Evolutionary conservation across 768 basidiomycete genomes (phyloP).

Genomic region (Russula sp.): DNA sequence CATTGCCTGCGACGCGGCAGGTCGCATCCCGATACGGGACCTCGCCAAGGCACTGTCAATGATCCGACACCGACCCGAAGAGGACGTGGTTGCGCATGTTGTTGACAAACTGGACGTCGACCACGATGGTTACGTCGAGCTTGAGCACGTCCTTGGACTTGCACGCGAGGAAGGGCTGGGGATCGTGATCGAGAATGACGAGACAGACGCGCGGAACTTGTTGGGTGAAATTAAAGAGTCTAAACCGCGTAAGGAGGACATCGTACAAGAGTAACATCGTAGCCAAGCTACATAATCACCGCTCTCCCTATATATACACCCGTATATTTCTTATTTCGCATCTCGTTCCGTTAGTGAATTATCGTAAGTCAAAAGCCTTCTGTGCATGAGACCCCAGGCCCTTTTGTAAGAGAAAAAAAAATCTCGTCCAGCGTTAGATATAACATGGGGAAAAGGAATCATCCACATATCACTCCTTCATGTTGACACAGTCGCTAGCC

Average conservation of each 20-base stretch:
- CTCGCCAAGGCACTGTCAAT: conserved; percentile 87
- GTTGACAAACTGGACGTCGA: conserved; percentile 94
- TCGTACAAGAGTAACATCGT: conserved; percentile 61
- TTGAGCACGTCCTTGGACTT: conserved; percentile 89
- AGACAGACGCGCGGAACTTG: conserved; percentile 77
- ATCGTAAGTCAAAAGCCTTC: neutral
- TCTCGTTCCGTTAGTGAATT: neutral
- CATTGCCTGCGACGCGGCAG: conserved; percentile 82
- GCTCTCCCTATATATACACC: conserved; percentile 14
- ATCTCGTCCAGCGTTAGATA: conserved; percentile 8
- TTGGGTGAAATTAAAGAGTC: conserved; percentile 73
- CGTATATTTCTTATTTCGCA: conserved; percentile 3
- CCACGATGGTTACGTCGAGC: conserved; percentile 91
- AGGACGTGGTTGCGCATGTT: conserved; percentile 81
- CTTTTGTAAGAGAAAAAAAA: conserved; percentile 1
- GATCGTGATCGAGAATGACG: conserved; percentile 77
- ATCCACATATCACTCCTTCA: neutral
- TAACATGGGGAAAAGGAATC: neutral
- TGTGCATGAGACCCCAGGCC: neutral
- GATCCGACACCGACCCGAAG: conserved; percentile 90
- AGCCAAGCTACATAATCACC: conserved; percentile 20
- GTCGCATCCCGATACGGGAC: conserved; percentile 85
- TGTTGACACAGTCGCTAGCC: neutral
- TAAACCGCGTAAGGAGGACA: conserved; percentile 92
- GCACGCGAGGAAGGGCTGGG: conserved; percentile 86